Evolutionary conservation across 148 eudicot genomes (phyloP), one percentile per base, ranked within the genome.

Genomic region (Camellia japonica): DNA sequence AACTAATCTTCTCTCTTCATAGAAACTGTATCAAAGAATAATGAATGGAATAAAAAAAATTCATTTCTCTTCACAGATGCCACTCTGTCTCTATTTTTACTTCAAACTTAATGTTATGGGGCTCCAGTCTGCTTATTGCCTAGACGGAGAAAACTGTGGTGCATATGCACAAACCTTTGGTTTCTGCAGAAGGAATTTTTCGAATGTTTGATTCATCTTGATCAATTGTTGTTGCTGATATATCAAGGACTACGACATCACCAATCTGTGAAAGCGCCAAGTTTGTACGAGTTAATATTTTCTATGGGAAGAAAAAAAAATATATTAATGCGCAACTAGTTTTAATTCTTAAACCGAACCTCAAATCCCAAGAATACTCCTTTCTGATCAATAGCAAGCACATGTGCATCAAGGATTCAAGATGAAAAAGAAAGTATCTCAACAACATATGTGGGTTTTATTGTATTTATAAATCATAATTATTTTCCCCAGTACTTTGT

Each of bases 121-220:
- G 54, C 55, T 71, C 18, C 76, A 55, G 54, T 55, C 66, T n/a
- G 38, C 20, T 55, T 13, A 15, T 54, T 14, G 59, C 44, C 58
- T 47, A 49, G 41, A 72, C 20, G 6, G 54, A 71, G 47, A 19
- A 44, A 65, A 30, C 38, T 12, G 38, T 72, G 60, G 72, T 75
- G 38, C 6, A 11, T 38, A 67, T 3, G 43, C 59, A 64, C 83
- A 80, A 56, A 94, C 99, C 99, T 94, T 91, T 94, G 83, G 93
- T 92, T 90, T 94, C 99, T 65, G 98, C 97, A 85, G 98, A 91
- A 77, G 99, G 99, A 73, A 97, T 92, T 0, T 65, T 89, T 89
- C 93, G 78, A 80, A 84, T 87, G 76, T 80, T 85, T 73, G 87
- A 82, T 78, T 87, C 95, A 75, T 86, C 93, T 80, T 89, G 80